Evolutionary conservation across 108 stramenopile species (phyloP).

Genomic region (Cyclotella kingstonii): DNA sequence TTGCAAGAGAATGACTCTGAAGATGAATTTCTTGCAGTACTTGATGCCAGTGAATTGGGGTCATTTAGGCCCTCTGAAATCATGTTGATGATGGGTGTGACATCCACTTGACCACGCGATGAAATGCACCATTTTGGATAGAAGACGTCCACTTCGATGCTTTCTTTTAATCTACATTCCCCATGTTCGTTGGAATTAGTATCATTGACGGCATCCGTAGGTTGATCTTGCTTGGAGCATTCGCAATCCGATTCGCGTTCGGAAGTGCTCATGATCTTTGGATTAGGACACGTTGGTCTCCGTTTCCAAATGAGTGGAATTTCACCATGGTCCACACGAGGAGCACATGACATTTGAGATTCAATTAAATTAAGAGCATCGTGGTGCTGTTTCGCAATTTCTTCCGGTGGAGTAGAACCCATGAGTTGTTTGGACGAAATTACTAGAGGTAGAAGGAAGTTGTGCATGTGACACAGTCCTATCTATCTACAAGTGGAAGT

Average conservation of each 20-base stretch:
- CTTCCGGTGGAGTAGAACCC: slow-evolving; percentile 68
- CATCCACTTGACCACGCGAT: slow-evolving; percentile 67
- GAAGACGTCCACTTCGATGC: slow-evolving; percentile 12
- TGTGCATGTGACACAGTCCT: no score
- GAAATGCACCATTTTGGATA: slow-evolving; percentile 51
- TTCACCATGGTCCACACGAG: slow-evolving; percentile 53
- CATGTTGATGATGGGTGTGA: slow-evolving; percentile 55
- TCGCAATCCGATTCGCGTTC: slow-evolving; percentile 17
- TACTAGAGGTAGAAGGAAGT: no score
- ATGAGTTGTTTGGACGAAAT: no score
- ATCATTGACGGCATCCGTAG: neutral
- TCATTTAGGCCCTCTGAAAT: slow-evolving; percentile 69
- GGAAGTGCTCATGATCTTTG: slow-evolving; percentile 1
- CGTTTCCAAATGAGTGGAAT: slow-evolving; percentile 60
- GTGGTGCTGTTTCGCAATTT: slow-evolving; percentile 72
- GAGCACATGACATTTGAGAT: slow-evolving; percentile 47
- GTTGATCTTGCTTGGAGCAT: slow-evolving; percentile 3
- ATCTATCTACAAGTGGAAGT: no score
- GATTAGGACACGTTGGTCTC: slow-evolving; percentile 44
- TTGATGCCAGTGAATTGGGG: slow-evolving; percentile 8
- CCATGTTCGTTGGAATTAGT: neutral
- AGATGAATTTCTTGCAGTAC: slow-evolving; percentile 5
- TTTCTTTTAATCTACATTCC: slow-evolving; percentile 3
- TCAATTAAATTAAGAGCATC: slow-evolving; percentile 53
- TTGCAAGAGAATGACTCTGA: slow-evolving; percentile 29